A percentile compares a stretch with the other conserved stretches of the same genome.
phyloP scores from a whole-genome alignment of 1,284 basidiomycete genomes.

The Nidula niveotomentosa region DNA sequence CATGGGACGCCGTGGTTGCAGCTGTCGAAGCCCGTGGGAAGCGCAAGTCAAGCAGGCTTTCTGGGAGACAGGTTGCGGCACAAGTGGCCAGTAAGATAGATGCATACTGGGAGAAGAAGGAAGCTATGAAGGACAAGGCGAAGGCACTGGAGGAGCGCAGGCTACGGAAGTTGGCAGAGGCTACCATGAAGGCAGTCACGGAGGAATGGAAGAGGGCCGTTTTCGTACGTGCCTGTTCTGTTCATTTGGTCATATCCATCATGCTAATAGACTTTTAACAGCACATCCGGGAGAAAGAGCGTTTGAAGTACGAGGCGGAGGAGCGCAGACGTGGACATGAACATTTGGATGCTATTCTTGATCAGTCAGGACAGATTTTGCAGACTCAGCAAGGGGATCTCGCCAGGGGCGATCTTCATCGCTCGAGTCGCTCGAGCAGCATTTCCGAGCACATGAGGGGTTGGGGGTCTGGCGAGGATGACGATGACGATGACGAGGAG shows the following conservation, averaged over 20 bases:
- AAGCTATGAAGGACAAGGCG: constrained; percentile 64
- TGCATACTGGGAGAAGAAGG: constrained; percentile 77
- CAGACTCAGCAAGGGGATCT: constrained; percentile 82
- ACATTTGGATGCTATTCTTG: constrained; percentile 88
- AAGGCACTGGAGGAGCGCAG: constrained; percentile 69
- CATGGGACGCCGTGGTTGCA: constrained; percentile 58
- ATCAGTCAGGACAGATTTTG: constrained; percentile 87
- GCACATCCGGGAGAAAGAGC: constrained; percentile 75
- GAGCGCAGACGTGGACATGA: constrained; percentile 56
- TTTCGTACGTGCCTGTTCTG: constrained; percentile 54
- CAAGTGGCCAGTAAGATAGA: constrained; percentile 72
- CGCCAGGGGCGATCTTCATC: constrained; percentile 39
- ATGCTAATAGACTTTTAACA: constrained; percentile 18
- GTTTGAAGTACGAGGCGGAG: constrained; percentile 47
- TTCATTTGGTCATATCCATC: not conserved
- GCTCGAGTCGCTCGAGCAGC: constrained; percentile 55
- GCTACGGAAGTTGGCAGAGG: constrained; percentile 68
- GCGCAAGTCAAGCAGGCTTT: constrained; percentile 41
- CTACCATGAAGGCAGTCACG: constrained; percentile 68
- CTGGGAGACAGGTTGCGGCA: constrained; percentile 44
- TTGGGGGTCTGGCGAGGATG: constrained; percentile 31
- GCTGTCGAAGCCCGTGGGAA: constrained; percentile 29
- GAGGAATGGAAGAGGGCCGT: constrained; percentile 91
- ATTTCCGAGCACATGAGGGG: constrained; percentile 36
- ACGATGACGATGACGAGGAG: constrained; percentile 21